A percentile compares a stretch with the other conserved stretches of the same genome.
Evolutionary conservation across 495 filamentous ascomycete genomes (phyloP).

Genomic region (Parachaetomium inaequale): DNA sequence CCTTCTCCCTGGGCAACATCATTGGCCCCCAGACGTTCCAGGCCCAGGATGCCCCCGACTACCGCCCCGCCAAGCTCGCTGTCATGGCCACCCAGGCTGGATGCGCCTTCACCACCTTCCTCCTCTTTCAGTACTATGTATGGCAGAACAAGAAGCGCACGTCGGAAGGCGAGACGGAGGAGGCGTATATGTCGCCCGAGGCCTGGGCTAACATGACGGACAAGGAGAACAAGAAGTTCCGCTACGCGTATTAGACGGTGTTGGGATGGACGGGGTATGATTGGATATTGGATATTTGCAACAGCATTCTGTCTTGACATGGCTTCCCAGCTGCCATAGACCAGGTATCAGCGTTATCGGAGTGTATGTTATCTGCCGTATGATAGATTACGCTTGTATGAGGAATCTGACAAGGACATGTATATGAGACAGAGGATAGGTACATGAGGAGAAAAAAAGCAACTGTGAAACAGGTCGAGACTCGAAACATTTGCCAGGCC

Average conservation of each 20-base stretch:
- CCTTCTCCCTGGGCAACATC: conserved; percentile 63
- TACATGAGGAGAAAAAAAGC: neutral
- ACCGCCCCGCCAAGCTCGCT: conserved; percentile 60
- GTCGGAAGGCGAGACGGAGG: conserved; percentile 27
- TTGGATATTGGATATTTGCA: neutral
- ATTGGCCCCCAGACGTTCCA: conserved; percentile 68
- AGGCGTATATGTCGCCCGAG: conserved; percentile 32
- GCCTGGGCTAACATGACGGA: conserved; percentile 37
- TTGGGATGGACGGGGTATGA: neutral
- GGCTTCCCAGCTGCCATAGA: neutral
- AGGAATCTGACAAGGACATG: neutral
- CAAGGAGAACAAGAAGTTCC: conserved; percentile 39
- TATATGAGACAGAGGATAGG: neutral
- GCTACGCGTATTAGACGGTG: conserved; percentile 32
- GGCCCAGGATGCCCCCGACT: conserved; percentile 55
- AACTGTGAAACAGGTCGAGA: neutral
- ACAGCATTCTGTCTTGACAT: neutral
- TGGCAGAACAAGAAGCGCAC: conserved; percentile 38
- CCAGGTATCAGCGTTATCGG: neutral
- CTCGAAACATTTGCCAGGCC: conserved; percentile 1
- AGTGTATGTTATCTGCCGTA: neutral
- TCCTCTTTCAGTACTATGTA: conserved; percentile 35
- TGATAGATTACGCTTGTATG: neutral
- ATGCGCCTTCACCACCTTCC: conserved; percentile 33
- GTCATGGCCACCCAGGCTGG: conserved; percentile 43